Conservation (phyloP, 129 eudicot species). For the Chrysanthemum lavandulifolium region DNA sequence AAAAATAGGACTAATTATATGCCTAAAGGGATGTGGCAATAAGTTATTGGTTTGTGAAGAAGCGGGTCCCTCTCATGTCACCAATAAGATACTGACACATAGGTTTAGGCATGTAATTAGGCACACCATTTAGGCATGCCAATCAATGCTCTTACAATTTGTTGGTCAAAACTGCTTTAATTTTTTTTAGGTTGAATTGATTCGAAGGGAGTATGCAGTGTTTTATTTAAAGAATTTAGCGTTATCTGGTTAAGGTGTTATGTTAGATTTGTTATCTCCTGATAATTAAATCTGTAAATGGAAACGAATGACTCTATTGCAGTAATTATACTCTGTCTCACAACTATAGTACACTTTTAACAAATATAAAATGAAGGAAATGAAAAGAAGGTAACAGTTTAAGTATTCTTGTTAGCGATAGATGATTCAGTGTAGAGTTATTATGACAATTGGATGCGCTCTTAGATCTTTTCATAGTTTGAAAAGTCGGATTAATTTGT, state of each 20-base stretch:
- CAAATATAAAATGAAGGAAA: neutral
- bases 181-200: neutral
- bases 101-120: no score
- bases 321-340: neutral
- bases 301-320: slow-evolving; percentile 10
- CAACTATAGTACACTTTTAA: neutral
- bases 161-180: neutral
- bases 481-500: neutral
- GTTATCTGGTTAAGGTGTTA: neutral
- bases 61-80: no score
- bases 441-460: neutral
- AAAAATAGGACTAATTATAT: no score
- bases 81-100: no score
- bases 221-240: neutral
- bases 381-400: neutral
- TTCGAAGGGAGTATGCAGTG: slow-evolving; percentile 8
- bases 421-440: neutral
- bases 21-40: no score
- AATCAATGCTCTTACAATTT: neutral
- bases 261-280: neutral
- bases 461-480: slow-evolving; percentile 12
- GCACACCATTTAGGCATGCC: no score
- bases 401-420: neutral
- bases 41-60: no score
- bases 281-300: neutral